Conservation (phyloP, 2,329 filamentous ascomycete species). For the Oidium heveae region DNA sequence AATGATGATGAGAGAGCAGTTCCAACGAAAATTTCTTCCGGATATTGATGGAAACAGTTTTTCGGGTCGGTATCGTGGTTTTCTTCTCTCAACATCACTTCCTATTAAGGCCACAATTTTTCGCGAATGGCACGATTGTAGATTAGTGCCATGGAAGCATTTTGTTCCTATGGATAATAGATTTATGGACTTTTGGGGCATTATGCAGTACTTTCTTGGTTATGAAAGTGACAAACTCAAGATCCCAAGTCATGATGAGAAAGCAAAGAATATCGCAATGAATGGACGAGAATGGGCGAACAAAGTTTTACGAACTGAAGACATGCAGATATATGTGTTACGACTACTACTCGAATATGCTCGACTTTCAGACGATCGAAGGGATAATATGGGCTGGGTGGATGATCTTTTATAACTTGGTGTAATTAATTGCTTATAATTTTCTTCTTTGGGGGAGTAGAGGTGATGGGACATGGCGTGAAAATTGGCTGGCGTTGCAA, state of each 20-base stretch:
- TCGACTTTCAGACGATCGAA: constrained; percentile 13
- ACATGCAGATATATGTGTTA: constrained; percentile 37
- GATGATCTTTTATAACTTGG: constrained; percentile 6
- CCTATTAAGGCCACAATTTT: constrained; percentile 60
- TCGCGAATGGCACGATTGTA: constrained; percentile 56
- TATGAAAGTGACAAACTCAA: constrained; percentile 20
- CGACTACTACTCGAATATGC: constrained; percentile 40
- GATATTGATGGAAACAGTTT: constrained; percentile 59
- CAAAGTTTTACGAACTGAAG: constrained; percentile 43
- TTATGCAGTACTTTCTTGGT: constrained; percentile 52
- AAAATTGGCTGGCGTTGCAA: no score
- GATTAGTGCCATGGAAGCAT: constrained; percentile 54
- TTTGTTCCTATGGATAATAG: constrained; percentile 62
- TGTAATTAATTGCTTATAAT: no score
- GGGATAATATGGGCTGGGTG: constrained; percentile 14
- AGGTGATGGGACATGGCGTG: no score
- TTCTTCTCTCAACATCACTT: constrained; percentile 41
- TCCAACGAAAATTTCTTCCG: constrained; percentile 39
- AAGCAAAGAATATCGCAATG: constrained; percentile 38
- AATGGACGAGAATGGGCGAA: constrained; percentile 47
- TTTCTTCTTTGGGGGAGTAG: no score
- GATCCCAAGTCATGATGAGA: constrained; percentile 18
- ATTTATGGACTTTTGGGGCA: constrained; percentile 45
- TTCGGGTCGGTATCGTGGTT: constrained; percentile 43
- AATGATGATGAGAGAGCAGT: constrained; percentile 31